These are phyloP conservation scores for Ophiosphaerella korrae DNA, from an alignment of 2,329 filamentous ascomycete genomes.

Conservation along the genomic window DNA sequence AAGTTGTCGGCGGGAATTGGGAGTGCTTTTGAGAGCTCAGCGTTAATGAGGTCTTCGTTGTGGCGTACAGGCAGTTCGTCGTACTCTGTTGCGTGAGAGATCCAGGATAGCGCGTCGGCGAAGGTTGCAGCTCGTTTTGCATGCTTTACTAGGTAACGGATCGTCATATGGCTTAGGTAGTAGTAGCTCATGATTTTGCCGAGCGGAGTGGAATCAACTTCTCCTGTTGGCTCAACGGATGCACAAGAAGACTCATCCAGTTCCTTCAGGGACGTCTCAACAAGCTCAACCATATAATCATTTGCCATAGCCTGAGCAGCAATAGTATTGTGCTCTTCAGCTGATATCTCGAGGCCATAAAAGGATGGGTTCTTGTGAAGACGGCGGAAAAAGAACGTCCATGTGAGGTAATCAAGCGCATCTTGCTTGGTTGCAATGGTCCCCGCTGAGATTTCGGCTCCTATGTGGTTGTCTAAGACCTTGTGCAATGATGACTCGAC, in stretches of 20 bases:
- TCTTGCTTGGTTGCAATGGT: slow-evolving; percentile 96
- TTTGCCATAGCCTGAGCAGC: slow-evolving; percentile 86
- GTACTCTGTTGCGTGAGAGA: slow-evolving; percentile 92
- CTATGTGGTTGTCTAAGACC: slow-evolving; percentile 94
- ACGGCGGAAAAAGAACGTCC: slow-evolving; percentile 98
- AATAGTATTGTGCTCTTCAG: slow-evolving; percentile 88
- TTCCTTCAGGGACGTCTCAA: slow-evolving; percentile 82
- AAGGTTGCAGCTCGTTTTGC: slow-evolving; percentile 78
- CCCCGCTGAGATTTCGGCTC: slow-evolving; percentile 90
- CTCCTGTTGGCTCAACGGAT: slow-evolving; percentile 79
- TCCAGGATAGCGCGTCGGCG: slow-evolving; percentile 84
- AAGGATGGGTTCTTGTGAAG: slow-evolving; percentile 98
- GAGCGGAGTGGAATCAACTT: slow-evolving; percentile 86
- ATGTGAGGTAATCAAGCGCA: slow-evolving; percentile 94
- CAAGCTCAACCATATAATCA: slow-evolving; percentile 91
- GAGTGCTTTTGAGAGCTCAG: slow-evolving; percentile 80
- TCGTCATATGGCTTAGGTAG: slow-evolving; percentile 91
- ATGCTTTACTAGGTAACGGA: slow-evolving; percentile 79
- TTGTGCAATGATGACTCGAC: slow-evolving; percentile 97
- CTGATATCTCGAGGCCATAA: slow-evolving; percentile 92
- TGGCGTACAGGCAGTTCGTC: slow-evolving; percentile 97
- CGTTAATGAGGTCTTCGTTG: slow-evolving; percentile 97
- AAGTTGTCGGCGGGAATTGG: slow-evolving; percentile 68
- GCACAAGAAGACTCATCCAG: slow-evolving; percentile 85
- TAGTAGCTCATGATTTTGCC: slow-evolving; percentile 99